Conservation (phyloP, 2,329 filamentous ascomycete species). For the Hypoxylon rubiginosum region DNA sequence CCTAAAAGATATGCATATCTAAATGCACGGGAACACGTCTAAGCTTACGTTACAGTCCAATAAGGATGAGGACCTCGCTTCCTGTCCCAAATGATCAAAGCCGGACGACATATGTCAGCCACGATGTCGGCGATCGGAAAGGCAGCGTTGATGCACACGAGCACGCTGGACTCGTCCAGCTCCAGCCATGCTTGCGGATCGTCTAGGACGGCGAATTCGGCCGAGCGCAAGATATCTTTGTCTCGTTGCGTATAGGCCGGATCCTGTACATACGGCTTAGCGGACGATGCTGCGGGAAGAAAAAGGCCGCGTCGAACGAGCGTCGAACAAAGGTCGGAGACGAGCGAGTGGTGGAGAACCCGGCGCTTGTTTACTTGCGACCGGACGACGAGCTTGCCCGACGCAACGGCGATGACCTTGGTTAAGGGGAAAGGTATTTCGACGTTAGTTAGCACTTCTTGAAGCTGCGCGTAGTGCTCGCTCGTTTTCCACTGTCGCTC, state of each 20-base stretch:
- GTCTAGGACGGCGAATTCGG: conserved; percentile 38
- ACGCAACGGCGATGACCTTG: conserved; percentile 36
- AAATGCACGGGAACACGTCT: conserved; percentile 9
- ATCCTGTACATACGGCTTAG: conserved; percentile 30
- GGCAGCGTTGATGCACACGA: conserved; percentile 30
- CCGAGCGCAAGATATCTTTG: conserved; percentile 32
- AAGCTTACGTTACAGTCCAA: conserved; percentile 2
- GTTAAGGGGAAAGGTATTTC: conserved; percentile 30
- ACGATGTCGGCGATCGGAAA: conserved; percentile 39
- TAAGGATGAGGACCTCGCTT: conserved; percentile 5
- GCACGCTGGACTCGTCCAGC: conserved; percentile 39
- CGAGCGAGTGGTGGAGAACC: conserved; percentile 35
- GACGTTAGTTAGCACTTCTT: conserved; percentile 29
- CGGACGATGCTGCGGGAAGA: conserved; percentile 10
- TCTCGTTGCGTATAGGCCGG: conserved; percentile 36
- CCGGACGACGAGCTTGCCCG: conserved; percentile 27
- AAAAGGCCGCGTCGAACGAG: conserved; percentile 5
- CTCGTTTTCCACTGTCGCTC: conserved; percentile 37
- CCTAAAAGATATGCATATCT: conserved; percentile 11
- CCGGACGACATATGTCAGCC: conserved; percentile 39
- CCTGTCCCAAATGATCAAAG: conserved; percentile 33
- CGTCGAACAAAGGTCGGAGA: conserved; percentile 26
- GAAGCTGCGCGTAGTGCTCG: conserved; percentile 34
- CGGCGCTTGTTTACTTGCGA: conserved; percentile 27
- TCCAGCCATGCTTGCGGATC: conserved; percentile 37